Evolutionary conservation across 306 rosid species (phyloP).

Genomic region (Morella rubra): DNA sequence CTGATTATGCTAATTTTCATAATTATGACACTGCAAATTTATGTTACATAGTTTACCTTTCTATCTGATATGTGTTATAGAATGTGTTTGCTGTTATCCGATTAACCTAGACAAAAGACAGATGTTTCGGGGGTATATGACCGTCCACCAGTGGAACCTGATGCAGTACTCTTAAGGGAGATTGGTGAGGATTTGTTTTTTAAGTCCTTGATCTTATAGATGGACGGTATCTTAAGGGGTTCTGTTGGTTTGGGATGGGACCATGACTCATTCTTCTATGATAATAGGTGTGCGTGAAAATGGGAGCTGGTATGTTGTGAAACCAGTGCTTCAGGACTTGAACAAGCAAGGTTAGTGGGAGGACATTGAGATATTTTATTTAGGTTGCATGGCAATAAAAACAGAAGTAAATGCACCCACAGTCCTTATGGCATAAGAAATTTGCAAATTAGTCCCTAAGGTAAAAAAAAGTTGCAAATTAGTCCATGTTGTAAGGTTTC

Average conservation of each 20-base stretch:
- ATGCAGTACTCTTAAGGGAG: conserved; percentile 75
- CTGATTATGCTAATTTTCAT: conserved; percentile 11
- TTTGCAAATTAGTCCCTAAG: no score
- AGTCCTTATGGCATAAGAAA: no score
- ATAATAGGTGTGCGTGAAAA: conserved; percentile 64
- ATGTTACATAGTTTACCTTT: not conserved
- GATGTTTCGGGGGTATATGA: conserved; percentile 91
- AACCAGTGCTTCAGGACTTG: conserved; percentile 56
- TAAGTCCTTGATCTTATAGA: conserved; percentile 23
- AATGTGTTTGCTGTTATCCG: conserved; percentile 38
- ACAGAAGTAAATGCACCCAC: no score
- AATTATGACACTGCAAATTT: conserved; percentile 9
- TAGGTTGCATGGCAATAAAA: not conserved
- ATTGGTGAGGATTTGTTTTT: conserved; percentile 51
- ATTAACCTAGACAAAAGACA: conserved; percentile 54
- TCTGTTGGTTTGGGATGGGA: not conserved
- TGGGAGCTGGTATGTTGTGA: conserved; percentile 79
- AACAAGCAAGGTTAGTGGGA: conserved; percentile 40
- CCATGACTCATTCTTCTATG: conserved; percentile 6
- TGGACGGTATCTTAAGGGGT: conserved; percentile 11
- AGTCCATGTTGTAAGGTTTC: no score
- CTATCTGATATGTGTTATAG: conserved; percentile 12
- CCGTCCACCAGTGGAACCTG: conserved; percentile 73
- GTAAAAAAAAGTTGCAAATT: no score
- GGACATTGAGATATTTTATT: conserved; percentile 11